Evolutionary conservation across 2,329 filamentous ascomycete species (phyloP).

Genomic region (Colletotrichum sp.): DNA sequence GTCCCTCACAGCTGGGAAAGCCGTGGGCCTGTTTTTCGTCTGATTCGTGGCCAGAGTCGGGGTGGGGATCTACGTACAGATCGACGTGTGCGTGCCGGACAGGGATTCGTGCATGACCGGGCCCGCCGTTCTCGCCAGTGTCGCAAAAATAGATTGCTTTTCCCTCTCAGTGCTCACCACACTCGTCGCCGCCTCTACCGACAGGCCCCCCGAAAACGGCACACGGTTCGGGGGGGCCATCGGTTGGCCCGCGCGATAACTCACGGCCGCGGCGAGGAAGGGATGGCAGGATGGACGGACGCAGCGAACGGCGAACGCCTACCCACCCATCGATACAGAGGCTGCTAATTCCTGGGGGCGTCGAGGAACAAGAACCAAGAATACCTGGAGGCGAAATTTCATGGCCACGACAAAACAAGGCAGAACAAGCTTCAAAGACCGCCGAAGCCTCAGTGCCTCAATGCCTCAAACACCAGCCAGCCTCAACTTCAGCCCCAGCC

Average conservation of each 20-base stretch:
- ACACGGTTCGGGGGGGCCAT: background rate
- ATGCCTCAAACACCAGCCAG: background rate
- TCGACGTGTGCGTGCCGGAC: constrained; percentile 11
- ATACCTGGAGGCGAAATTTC: background rate
- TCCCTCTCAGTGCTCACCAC: background rate
- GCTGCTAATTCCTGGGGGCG: background rate
- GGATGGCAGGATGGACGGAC: background rate
- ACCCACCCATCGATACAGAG: background rate
- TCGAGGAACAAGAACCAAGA: background rate
- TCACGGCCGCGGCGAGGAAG: background rate
- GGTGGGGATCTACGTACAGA: constrained; percentile 5
- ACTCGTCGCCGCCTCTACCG: background rate
- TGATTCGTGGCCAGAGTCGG: background rate
- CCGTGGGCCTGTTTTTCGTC: background rate
- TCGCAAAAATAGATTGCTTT: constrained; percentile 18
- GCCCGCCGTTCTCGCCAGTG: constrained; percentile 2
- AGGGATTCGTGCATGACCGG: constrained; percentile 5
- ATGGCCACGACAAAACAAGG: background rate
- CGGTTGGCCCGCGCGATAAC: background rate
- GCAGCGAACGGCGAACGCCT: background rate
- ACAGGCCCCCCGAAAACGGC: background rate
- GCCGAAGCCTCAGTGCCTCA: background rate
- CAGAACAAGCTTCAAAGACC: background rate
- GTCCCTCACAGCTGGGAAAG: background rate
- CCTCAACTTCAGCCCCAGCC: background rate